phyloP scores from a whole-genome alignment of 1,284 basidiomycete genomes.

The Bjerkandera adusta region DNA sequence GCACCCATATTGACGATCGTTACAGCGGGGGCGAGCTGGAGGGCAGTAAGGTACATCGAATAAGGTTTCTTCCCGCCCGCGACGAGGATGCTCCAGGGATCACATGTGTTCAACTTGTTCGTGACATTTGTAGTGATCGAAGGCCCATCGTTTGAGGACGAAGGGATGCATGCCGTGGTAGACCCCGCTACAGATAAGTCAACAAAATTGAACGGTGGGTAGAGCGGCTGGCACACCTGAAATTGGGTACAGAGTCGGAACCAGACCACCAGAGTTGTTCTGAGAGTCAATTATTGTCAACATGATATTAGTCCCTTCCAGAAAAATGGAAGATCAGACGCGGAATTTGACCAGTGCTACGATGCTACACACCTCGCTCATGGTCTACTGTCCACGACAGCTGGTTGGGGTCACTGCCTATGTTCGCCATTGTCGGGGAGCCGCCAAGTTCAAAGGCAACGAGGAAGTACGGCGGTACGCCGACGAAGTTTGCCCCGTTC shows the following conservation, averaged over 20 bases:
- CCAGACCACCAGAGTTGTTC: conserved; percentile 40
- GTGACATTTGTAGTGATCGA: conserved; percentile 41
- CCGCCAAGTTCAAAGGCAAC: conserved; percentile 41
- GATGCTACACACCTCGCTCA: conserved; percentile 36
- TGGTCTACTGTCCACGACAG: conserved; percentile 44
- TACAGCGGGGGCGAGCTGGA: conserved; percentile 37
- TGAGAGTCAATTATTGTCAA: conserved; percentile 44
- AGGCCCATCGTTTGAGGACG: conserved; percentile 24
- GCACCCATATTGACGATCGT: conserved; percentile 43
- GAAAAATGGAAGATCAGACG: neutral
- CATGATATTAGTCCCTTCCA: conserved; percentile 38
- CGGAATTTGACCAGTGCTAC: conserved; percentile 14
- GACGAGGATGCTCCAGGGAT: conserved; percentile 44
- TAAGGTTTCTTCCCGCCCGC: conserved; percentile 47
- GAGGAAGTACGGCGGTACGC: conserved; percentile 36
- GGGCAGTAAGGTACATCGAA: conserved; percentile 38
- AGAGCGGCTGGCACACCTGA: conserved; percentile 25
- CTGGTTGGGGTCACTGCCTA: conserved; percentile 38
- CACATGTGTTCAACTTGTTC: conserved; percentile 38
- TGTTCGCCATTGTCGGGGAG: conserved; percentile 36
- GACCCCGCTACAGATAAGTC: conserved; percentile 27
- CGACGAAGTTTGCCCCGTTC: conserved; percentile 19
- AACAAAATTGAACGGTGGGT: conserved; percentile 7
- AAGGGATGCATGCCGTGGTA: conserved; percentile 35
- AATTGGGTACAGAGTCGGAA: conserved; percentile 34